Percentiles rank a stretch among this genome's conserved stretches.
Conservation (phyloP, 202 grass and related monocot species). For the Elaeis oleifera region DNA sequence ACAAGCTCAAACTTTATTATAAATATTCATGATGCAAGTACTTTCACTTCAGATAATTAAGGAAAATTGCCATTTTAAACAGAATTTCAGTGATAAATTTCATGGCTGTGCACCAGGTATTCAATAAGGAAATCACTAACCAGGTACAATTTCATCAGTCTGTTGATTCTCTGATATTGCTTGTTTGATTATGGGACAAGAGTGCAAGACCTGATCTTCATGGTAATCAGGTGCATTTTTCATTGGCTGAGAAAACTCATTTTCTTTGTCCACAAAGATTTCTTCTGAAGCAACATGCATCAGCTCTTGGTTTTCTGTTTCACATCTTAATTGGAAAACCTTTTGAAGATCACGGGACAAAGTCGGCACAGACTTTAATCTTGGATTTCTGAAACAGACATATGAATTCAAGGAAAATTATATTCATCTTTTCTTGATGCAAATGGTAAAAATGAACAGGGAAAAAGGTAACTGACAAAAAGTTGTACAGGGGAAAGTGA, state of each 20-base stretch:
- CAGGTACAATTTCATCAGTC: too few species aligned
- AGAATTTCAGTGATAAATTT: too few species aligned
- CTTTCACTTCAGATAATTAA: too few species aligned
- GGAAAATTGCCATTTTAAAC: too few species aligned
- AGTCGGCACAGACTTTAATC: conserved; percentile 30
- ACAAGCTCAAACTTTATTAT: too few species aligned
- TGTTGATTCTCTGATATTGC: too few species aligned
- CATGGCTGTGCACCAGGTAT: too few species aligned
- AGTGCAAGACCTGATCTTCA: neutral
- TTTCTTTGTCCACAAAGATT: neutral
- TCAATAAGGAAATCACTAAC: too few species aligned
- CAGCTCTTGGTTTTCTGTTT: conserved; percentile 8
- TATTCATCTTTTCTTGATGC: neutral
- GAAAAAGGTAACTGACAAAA: conserved; percentile 2
- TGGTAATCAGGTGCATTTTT: conserved; percentile 5
- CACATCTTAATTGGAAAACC: conserved; percentile 29
- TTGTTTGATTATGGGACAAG: too few species aligned
- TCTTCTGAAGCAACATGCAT: conserved; percentile 15
- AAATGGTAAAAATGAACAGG: neutral
- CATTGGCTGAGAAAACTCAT: conserved; percentile 10
- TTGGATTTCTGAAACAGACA: conserved; percentile 40
- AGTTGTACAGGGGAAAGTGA: too few species aligned
- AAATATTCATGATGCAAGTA: too few species aligned
- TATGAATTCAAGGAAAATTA: neutral
- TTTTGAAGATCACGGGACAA: conserved; percentile 35